These are phyloP conservation scores for Didymella pinodella DNA, from an alignment of 2,329 filamentous ascomycete genomes.

Conservation along the genomic window DNA sequence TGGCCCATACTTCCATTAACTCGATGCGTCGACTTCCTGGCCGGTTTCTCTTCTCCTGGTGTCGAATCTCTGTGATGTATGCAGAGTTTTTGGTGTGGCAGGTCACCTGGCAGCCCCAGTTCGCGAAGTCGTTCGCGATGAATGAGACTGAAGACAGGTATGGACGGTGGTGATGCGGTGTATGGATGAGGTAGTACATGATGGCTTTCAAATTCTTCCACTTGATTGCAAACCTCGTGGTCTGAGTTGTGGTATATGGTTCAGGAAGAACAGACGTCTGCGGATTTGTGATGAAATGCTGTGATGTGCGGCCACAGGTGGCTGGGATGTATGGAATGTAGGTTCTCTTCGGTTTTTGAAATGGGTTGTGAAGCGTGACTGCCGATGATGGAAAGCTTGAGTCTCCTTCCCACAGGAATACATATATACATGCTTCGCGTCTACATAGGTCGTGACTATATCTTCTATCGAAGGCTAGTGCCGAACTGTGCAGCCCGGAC, in stretches of 20 bases:
- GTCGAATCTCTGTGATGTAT: constrained; percentile 26
- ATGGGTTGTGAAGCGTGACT: neutral
- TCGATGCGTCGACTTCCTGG: constrained; percentile 15
- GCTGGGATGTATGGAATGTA: constrained; percentile 15
- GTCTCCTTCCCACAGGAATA: neutral
- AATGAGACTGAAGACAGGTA: constrained; percentile 27
- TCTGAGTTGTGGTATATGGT: neutral
- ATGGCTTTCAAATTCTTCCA: neutral
- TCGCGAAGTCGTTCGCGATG: constrained; percentile 27
- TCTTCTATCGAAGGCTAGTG: neutral
- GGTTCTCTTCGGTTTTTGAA: neutral
- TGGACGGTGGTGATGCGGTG: constrained; percentile 3
- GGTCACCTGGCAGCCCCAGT: constrained; percentile 28
- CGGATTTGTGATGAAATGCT: neutral
- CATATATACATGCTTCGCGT: constrained; percentile 1
- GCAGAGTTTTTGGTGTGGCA: constrained; percentile 18
- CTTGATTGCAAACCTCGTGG: neutral
- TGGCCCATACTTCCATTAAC: constrained; percentile 31
- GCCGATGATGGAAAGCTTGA: neutral
- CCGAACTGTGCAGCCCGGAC: neutral
- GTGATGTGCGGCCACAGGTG: neutral
- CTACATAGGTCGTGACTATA: neutral
- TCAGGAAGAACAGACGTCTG: neutral
- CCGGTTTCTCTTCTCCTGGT: constrained; percentile 18
- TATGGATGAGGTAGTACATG: constrained; percentile 17